A percentile compares a stretch with the other conserved stretches of the same genome.
Evolutionary conservation across 306 rosid genomes (phyloP).

Genomic region (Vigna mungo): DNA sequence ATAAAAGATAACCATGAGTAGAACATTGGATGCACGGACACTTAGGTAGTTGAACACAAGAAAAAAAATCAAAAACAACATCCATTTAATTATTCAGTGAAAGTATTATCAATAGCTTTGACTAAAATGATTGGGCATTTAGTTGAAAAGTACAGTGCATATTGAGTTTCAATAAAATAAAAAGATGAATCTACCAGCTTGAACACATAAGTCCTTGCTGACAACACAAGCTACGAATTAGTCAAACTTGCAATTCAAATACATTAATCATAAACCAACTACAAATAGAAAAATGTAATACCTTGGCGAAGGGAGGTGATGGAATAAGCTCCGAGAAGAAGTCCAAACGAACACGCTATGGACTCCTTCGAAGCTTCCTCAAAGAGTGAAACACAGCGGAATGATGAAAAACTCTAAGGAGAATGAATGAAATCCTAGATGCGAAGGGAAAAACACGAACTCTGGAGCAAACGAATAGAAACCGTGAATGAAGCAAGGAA

Average conservation of each 20-base stretch:
- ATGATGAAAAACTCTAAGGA: too few relatives aligned
- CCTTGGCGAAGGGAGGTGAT: too few relatives aligned
- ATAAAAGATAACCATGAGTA: slow-evolving; percentile 19
- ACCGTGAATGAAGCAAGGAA: too few relatives aligned
- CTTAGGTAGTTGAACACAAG: slow-evolving; percentile 11
- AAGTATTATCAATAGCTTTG: slow-evolving; percentile 11
- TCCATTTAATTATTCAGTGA: slow-evolving; percentile 5
- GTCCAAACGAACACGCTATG: too few relatives aligned
- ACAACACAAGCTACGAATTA: slow-evolving; percentile 3
- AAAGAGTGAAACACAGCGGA: too few relatives aligned
- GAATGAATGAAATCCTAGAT: too few relatives aligned
- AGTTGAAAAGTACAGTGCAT: slow-evolving; percentile 4
- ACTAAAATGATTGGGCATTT: slow-evolving; percentile 26
- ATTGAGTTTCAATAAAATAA: slow-evolving; percentile 20
- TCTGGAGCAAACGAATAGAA: too few relatives aligned
- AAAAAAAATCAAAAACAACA: slow-evolving; percentile 4
- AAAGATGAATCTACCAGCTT: slow-evolving; percentile 35
- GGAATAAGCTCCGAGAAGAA: too few relatives aligned
- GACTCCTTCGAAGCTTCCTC: too few relatives aligned
- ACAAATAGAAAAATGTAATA: not conserved
- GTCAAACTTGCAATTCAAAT: slow-evolving; percentile 33
- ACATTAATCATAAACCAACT: slow-evolving; percentile 25
- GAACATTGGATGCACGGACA: slow-evolving; percentile 32
- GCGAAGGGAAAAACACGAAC: too few relatives aligned
- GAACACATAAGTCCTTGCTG: slow-evolving; percentile 7